phyloP scores from a whole-genome alignment of 495 filamentous ascomycete genomes.

The Corynascus novoguineensis region DNA sequence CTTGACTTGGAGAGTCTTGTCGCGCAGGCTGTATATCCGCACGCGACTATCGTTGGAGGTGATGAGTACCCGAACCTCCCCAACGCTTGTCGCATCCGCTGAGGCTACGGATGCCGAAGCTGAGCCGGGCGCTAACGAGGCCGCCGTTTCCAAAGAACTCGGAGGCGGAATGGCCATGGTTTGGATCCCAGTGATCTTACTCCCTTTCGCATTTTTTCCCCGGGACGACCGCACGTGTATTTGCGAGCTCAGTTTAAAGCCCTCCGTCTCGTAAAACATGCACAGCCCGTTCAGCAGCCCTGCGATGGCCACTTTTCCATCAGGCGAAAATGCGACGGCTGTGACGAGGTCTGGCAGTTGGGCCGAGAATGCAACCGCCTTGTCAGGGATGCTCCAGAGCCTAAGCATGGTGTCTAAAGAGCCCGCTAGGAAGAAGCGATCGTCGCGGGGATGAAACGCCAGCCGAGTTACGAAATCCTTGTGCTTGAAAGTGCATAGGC shows the following conservation, averaged over 20 bases:
- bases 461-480: conserved; percentile 94
- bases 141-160: neutral
- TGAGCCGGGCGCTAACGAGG: conserved; percentile 35
- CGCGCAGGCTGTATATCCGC: conserved; percentile 80
- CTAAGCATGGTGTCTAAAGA: conserved; percentile 88
- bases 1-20: conserved; percentile 80
- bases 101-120: conserved; percentile 16
- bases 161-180: conserved; percentile 55
- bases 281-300: conserved; percentile 82
- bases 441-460: conserved; percentile 89
- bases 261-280: conserved; percentile 92
- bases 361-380: conserved; percentile 81
- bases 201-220: conserved; percentile 90
- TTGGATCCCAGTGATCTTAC: conserved; percentile 94
- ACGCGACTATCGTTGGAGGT: conserved; percentile 95
- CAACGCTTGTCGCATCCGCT: conserved; percentile 30
- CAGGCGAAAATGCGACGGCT: conserved; percentile 87
- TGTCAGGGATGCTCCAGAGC: conserved; percentile 97
- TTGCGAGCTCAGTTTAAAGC: conserved; percentile 74
- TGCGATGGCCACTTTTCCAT: conserved; percentile 84
- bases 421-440: conserved; percentile 94
- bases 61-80: conserved; percentile 78
- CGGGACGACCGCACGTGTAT: conserved; percentile 85
- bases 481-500: conserved; percentile 93
- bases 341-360: conserved; percentile 86